A percentile compares a stretch with the other conserved stretches of the same genome.
These are phyloP conservation scores for Teunomyces panamensis DNA, from an alignment of 805 yeast species.

Conservation along the genomic window DNA sequence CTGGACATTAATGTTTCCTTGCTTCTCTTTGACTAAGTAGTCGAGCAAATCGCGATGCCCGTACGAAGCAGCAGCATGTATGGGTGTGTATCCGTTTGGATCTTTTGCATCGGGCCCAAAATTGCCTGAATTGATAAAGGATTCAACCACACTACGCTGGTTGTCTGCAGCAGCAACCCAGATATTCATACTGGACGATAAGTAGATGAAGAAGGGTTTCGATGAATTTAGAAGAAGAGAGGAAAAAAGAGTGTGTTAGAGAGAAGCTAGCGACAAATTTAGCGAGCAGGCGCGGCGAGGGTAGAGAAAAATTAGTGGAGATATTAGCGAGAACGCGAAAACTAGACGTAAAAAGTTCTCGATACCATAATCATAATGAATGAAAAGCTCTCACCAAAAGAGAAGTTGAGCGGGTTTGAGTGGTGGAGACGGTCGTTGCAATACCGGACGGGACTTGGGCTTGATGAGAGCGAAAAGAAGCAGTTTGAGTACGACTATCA, in stretches of 20 bases:
- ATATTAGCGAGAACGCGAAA: too few species aligned
- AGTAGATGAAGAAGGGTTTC: neutral
- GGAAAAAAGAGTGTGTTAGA: neutral
- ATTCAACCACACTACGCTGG: constrained; percentile 55
- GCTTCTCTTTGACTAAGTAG: constrained; percentile 47
- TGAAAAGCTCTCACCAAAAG: constrained; percentile 21
- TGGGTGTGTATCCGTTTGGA: constrained; percentile 92
- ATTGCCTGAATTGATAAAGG: constrained; percentile 48
- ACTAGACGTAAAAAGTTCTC: too few species aligned
- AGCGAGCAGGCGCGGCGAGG: neutral
- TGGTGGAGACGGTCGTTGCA: constrained; percentile 79
- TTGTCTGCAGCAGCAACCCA: constrained; percentile 97
- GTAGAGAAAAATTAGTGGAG: too few species aligned
- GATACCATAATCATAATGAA: neutral
- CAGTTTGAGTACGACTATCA: constrained; percentile 60
- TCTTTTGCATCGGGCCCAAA: constrained; percentile 73
- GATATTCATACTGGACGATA: constrained; percentile 45
- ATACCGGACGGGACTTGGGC: constrained; percentile 69
- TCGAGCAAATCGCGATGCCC: constrained; percentile 69
- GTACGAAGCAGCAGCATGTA: constrained; percentile 97
- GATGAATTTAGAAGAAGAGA: neutral
- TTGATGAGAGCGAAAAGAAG: constrained; percentile 47
- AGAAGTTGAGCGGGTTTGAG: constrained; percentile 51
- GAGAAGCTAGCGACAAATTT: neutral
- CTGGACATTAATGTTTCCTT: constrained; percentile 79